Conservation (phyloP, 352 stramenopile species). For the Saprolegnia diclina region DNA sequence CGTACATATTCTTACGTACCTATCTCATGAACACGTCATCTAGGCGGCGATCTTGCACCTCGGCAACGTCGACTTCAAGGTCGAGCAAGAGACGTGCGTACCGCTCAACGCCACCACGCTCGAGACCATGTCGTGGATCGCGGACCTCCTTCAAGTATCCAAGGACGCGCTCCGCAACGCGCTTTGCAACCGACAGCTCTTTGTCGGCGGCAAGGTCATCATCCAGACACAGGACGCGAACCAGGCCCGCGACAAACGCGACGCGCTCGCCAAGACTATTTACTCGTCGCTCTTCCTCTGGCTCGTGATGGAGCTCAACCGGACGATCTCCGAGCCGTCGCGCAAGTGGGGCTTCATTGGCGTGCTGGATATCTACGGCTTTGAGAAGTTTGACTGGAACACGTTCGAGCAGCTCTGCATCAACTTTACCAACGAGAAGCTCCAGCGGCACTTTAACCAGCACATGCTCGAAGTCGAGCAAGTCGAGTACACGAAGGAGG, state of each 20-base stretch:
- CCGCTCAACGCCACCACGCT: constrained; percentile 43
- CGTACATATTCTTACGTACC: not conserved
- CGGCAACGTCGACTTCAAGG: constrained; percentile 80
- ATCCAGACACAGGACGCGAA: constrained; percentile 84
- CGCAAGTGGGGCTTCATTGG: constrained; percentile 91
- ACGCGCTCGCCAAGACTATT: constrained; percentile 88
- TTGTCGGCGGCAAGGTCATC: constrained; percentile 86
- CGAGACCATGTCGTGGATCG: constrained; percentile 54
- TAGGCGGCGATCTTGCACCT: constrained; percentile 76
- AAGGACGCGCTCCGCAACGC: constrained; percentile 64
- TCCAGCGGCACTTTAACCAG: constrained; percentile 92
- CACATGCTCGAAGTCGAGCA: constrained; percentile 96
- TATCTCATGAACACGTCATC: constrained; percentile 1
- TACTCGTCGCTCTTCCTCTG: constrained; percentile 91
- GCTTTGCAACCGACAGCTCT: constrained; percentile 76
- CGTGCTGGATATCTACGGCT: constrained; percentile 97
- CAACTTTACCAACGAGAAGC: constrained; percentile 95
- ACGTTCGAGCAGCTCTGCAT: constrained; percentile 96
- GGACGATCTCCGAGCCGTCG: constrained; percentile 73
- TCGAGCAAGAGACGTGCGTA: constrained; percentile 77
- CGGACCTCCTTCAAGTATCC: constrained; percentile 68
- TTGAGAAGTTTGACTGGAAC: constrained; percentile 95
- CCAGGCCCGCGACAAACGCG: constrained; percentile 82
- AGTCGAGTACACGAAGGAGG: constrained; percentile 96
- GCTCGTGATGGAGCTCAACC: constrained; percentile 87